Conservation (phyloP, 768 basidiomycete genomes). For the Tephrocybe rancida region DNA sequence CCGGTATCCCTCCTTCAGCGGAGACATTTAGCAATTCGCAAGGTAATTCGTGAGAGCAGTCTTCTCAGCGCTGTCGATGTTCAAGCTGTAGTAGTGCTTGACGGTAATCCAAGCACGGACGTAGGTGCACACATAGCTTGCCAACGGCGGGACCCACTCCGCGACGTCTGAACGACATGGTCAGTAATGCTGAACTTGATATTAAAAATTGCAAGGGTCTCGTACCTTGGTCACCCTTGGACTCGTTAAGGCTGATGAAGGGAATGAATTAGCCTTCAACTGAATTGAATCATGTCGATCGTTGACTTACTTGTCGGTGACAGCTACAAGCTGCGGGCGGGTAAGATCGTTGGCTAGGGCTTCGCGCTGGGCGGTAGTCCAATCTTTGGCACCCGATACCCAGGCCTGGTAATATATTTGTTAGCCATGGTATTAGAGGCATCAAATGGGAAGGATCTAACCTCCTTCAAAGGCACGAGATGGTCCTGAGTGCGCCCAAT, state of each 20-base stretch:
- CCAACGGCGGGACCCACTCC: conserved; percentile 52
- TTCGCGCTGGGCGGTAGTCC: conserved; percentile 53
- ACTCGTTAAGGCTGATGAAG: conserved; percentile 39
- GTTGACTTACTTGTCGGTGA: conserved; percentile 40
- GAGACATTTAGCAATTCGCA: conserved; percentile 5
- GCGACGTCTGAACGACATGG: conserved; percentile 39
- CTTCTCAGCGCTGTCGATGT: conserved; percentile 55
- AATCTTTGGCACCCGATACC: conserved; percentile 54
- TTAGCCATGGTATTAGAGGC: background rate
- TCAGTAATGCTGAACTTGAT: background rate
- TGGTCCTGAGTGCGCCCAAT: conserved; percentile 41
- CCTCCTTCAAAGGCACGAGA: conserved; percentile 57
- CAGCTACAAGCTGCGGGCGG: conserved; percentile 55
- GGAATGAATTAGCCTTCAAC: background rate
- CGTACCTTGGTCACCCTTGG: conserved; percentile 51
- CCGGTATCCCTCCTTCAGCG: no score
- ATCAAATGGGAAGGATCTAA: conserved; percentile 8
- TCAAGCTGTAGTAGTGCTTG: conserved; percentile 51
- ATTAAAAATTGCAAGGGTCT: background rate
- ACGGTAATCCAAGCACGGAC: conserved; percentile 55
- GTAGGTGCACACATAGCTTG: conserved; percentile 52
- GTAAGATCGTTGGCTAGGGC: conserved; percentile 58
- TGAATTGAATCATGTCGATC: background rate
- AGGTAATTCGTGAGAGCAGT: conserved; percentile 43
- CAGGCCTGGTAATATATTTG: conserved; percentile 38